These are phyloP conservation scores for Mucor irregularis DNA, from an alignment of 371 early-diverging fungal genomes.

Conservation along the genomic window DNA sequence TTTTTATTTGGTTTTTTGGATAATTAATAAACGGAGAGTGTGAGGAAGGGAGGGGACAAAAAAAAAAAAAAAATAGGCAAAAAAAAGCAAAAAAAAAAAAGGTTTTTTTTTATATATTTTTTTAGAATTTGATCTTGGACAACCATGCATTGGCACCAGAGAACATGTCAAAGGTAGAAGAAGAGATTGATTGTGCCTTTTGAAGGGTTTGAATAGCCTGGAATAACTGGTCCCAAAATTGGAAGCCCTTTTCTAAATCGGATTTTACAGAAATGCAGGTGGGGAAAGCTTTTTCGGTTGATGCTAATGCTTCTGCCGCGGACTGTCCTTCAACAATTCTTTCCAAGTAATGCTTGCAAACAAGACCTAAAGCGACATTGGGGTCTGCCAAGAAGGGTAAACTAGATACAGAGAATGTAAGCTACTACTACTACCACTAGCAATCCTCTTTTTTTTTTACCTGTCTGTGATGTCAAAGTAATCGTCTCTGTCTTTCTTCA, in stretches of 20 bases:
- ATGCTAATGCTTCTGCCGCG: constrained; percentile 22
- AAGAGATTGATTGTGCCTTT: constrained; percentile 23
- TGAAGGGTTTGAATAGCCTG: constrained; percentile 31
- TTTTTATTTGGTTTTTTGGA: no score
- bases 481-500: constrained; percentile 54
- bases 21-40: no score
- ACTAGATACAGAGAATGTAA: no score
- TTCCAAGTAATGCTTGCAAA: constrained; percentile 52
- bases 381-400: constrained; percentile 54
- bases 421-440: no score
- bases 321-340: constrained; percentile 25
- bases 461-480: constrained; percentile 53
- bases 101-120: background rate
- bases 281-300: constrained; percentile 45
- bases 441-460: no score
- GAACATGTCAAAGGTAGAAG: constrained; percentile 36
- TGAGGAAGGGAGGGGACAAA: no score
- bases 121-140: constrained; percentile 15
- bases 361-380: constrained; percentile 57
- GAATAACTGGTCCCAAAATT: constrained; percentile 54
- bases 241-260: constrained; percentile 50
- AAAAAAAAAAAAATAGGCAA: background rate
- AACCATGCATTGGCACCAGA: constrained; percentile 52
- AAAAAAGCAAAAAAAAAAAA: background rate
- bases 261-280: constrained; percentile 37